Percentiles rank a stretch among this genome's conserved stretches.
phyloP scores from a whole-genome alignment of 129 eudicot species.

The Ambrosia artemisiifolia region DNA sequence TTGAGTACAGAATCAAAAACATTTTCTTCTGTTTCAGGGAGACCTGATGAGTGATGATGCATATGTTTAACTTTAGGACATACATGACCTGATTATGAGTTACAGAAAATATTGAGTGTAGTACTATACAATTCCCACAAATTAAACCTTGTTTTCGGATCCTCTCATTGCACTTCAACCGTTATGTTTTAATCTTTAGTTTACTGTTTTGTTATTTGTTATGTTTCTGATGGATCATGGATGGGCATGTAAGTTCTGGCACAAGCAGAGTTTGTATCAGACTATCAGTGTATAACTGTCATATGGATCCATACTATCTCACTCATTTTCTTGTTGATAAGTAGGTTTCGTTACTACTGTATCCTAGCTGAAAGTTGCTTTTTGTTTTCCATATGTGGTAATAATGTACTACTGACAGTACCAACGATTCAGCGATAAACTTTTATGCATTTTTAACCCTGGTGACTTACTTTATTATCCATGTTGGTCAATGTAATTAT shows the following conservation, averaged over 20 bases:
- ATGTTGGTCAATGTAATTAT: background rate
- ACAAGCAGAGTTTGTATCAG: constrained; percentile 2
- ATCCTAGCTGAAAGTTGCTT: background rate
- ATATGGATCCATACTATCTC: constrained; percentile 1
- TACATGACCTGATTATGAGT: no score
- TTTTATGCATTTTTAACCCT: background rate
- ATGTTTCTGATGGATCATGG: constrained; percentile 4
- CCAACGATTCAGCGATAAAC: background rate
- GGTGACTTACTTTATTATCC: background rate
- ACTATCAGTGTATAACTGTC: background rate
- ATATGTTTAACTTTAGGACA: no score
- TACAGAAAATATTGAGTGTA: no score
- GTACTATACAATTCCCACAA: no score
- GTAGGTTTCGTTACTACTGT: background rate
- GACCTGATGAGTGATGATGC: no score
- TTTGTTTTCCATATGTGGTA: background rate
- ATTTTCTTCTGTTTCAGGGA: no score
- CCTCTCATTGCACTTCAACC: no score
- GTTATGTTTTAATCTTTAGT: no score
- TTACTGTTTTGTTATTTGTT: no score
- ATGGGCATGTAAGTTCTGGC: background rate
- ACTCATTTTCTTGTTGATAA: background rate
- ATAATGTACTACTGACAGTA: background rate
- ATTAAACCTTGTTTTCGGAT: no score
- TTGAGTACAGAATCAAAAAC: no score